These are phyloP conservation scores for Fagopyrum homotropicum DNA, from an alignment of 148 eudicot genomes.

Conservation along the genomic window DNA sequence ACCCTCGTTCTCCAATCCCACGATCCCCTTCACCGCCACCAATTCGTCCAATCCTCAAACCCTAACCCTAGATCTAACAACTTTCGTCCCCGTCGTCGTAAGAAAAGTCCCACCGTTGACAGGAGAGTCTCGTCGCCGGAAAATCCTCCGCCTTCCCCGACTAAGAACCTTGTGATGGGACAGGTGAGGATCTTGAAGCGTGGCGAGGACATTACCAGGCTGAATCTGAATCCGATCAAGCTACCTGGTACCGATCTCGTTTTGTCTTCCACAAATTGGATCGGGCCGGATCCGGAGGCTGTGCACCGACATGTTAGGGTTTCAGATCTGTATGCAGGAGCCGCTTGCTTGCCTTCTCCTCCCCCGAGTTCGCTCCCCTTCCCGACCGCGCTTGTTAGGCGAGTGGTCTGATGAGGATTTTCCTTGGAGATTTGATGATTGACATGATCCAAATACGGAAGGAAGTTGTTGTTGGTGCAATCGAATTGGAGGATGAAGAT, in stretches of 20 bases:
- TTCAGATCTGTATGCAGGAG: constrained; percentile 34
- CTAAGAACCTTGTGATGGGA: constrained; percentile 26
- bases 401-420: constrained; percentile 25
- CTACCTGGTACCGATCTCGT: constrained; percentile 13
- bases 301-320: constrained; percentile 34
- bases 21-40: constrained; percentile 19
- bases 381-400: constrained; percentile 25
- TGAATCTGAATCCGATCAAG: not conserved
- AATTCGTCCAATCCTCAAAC: constrained; percentile 9
- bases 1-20: constrained; percentile 30
- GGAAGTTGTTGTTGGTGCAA: not conserved
- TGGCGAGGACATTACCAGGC: constrained; percentile 29
- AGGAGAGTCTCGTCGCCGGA: constrained; percentile 7
- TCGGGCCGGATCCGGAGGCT: constrained; percentile 55
- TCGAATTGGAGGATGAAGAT: not conserved
- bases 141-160: constrained; percentile 12
- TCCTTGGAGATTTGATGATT: constrained; percentile 18
- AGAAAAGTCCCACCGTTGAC: constrained; percentile 23
- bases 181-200: constrained; percentile 43
- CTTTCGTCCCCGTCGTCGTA: constrained; percentile 19
- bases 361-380: constrained; percentile 38
- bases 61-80: constrained; percentile 14
- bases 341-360: constrained; percentile 23
- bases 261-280: constrained; percentile 30
- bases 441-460: not conserved